Evolutionary conservation across 805 yeast genomes (phyloP).

Genomic region (Metschnikowia lachancei): DNA sequence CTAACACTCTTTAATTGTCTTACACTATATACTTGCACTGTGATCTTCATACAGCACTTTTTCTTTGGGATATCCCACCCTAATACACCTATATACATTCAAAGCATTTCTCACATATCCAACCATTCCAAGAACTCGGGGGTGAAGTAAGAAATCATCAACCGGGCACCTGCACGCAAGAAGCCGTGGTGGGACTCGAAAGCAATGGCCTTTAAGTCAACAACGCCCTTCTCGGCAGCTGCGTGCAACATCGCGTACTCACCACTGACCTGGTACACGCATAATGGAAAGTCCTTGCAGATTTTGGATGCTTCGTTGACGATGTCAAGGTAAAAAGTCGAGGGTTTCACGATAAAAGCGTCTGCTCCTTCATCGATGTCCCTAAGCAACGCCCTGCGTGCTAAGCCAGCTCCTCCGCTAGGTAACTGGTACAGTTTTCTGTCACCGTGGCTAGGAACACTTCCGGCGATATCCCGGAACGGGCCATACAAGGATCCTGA

Average conservation of each 20-base stretch:
- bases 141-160: slow-evolving; percentile 88
- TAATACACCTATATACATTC: slow-evolving; percentile 3
- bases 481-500: slow-evolving; percentile 93
- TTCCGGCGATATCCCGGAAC: slow-evolving; percentile 95
- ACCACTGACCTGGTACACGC: slow-evolving; percentile 96
- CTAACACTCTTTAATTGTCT: no score
- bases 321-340: slow-evolving; percentile 90
- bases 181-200: slow-evolving; percentile 90
- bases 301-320: slow-evolving; percentile 83
- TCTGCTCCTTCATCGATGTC: slow-evolving; percentile 93
- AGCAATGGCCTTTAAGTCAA: slow-evolving; percentile 77
- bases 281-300: slow-evolving; percentile 81
- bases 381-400: slow-evolving; percentile 83
- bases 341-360: slow-evolving; percentile 92
- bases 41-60: no score
- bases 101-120: slow-evolving; percentile 21
- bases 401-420: slow-evolving; percentile 87
- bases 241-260: slow-evolving; percentile 98
- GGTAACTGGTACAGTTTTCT: slow-evolving; percentile 93
- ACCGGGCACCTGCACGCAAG: slow-evolving; percentile 91
- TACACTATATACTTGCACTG: no score
- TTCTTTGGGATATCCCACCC: no score
- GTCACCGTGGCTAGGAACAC: slow-evolving; percentile 86
- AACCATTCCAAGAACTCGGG: slow-evolving; percentile 97
- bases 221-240: slow-evolving; percentile 93